A percentile compares a stretch with the other conserved stretches of the same genome.
Evolutionary conservation across 352 stramenopile genomes (phyloP).

Genomic region (Phytopythium ostracodes): DNA sequence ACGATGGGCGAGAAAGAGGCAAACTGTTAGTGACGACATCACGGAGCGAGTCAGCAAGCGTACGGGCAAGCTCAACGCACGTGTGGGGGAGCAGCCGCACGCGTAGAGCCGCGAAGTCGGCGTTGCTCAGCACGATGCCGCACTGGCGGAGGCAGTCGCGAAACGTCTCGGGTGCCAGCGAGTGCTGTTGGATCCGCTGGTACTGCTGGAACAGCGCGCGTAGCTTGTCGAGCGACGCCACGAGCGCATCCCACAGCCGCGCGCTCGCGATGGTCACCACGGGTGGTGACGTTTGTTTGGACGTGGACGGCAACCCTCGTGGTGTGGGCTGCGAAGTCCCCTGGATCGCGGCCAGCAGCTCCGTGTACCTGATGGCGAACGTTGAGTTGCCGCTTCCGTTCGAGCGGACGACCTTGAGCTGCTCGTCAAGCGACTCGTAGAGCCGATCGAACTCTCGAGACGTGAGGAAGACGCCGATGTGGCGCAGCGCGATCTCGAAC

Average conservation of each 20-base stretch:
- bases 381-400: slow-evolving; percentile 7
- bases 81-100: slow-evolving; percentile 55
- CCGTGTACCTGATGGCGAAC: slow-evolving; percentile 59
- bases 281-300: slow-evolving; percentile 35
- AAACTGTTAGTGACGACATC: not conserved
- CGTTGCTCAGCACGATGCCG: slow-evolving; percentile 59
- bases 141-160: slow-evolving; percentile 56
- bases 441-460: slow-evolving; percentile 58
- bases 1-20: not conserved
- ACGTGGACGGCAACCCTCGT: slow-evolving; percentile 27
- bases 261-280: slow-evolving; percentile 42
- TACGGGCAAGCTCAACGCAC: slow-evolving; percentile 20
- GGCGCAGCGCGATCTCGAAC: slow-evolving; percentile 61
- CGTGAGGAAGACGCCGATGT: slow-evolving; percentile 73
- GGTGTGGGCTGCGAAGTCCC: slow-evolving; percentile 17
- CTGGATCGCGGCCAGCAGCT: slow-evolving; percentile 49
- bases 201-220: slow-evolving; percentile 53
- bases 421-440: slow-evolving; percentile 42
- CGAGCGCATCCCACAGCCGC: slow-evolving; percentile 59
- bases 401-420: slow-evolving; percentile 24
- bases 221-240: slow-evolving; percentile 43
- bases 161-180: slow-evolving; percentile 52
- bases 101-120: slow-evolving; percentile 61
- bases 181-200: slow-evolving; percentile 43
- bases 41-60: not conserved